Conservation (phyloP, 2,329 filamentous ascomycete genomes). For the Graphiopsis chlorocephala region DNA sequence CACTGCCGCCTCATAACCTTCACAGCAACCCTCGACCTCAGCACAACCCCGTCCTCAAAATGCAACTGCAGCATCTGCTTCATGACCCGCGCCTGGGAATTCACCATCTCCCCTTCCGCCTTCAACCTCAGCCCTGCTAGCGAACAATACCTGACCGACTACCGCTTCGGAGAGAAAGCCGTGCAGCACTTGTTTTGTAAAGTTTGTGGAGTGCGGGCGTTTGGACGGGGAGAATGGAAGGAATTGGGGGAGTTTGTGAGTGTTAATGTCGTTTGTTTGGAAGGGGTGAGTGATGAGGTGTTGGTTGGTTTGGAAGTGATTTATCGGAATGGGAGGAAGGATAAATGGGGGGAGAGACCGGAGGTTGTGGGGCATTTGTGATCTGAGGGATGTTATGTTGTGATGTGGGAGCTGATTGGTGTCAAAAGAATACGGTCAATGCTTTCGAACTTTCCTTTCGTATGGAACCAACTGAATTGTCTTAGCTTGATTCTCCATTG, state of each 20-base stretch:
- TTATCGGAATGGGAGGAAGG: conserved; percentile 12
- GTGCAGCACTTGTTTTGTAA: conserved; percentile 11
- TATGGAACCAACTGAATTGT: not conserved
- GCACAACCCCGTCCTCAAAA: not conserved
- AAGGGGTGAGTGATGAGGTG: conserved; percentile 2
- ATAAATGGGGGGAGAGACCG: not conserved
- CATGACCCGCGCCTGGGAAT: conserved; percentile 5
- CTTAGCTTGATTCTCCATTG: not conserved
- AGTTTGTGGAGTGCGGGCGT: not conserved
- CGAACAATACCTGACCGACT: not conserved
- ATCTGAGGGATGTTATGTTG: not conserved
- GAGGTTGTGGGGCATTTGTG: not conserved
- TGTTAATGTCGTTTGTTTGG: conserved; percentile 9
- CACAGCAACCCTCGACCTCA: conserved; percentile 2
- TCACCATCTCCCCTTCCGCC: not conserved
- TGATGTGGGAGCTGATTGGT: not conserved
- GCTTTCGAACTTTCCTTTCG: not conserved
- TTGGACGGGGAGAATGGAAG: not conserved
- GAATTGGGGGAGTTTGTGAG: not conserved
- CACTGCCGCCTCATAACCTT: not conserved
- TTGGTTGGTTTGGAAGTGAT: not conserved
- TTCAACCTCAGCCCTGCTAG: not conserved
- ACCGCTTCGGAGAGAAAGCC: not conserved
- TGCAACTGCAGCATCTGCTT: conserved; percentile 9
- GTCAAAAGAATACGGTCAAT: not conserved